Conservation (phyloP, 225 moss, liverwort and hornwort species). For the Antitrichia curtipendula region DNA sequence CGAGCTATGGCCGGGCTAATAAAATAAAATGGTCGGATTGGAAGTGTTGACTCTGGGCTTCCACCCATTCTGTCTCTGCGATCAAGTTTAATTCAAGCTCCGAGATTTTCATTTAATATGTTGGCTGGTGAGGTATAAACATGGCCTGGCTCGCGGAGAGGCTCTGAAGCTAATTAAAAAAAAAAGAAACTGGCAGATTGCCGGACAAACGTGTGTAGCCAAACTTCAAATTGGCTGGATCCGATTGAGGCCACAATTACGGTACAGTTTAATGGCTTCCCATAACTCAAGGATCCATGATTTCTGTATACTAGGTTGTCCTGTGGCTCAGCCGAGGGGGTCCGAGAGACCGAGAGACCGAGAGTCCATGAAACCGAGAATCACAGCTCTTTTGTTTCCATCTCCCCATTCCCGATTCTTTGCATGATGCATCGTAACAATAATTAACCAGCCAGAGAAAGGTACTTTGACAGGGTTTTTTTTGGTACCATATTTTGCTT, state of each 20-base stretch:
- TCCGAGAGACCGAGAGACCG: too few species aligned
- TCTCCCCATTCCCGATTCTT: background rate
- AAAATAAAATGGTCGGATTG: background rate
- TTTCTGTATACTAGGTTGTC: background rate
- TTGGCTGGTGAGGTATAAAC: background rate
- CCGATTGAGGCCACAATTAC: background rate
- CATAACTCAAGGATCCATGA: background rate
- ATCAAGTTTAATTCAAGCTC: background rate
- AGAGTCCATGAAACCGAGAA: background rate
- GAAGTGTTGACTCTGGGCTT: background rate
- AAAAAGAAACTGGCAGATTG: background rate
- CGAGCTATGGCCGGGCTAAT: background rate
- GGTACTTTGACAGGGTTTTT: background rate
- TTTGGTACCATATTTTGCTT: background rate
- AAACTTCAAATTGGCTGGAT: background rate
- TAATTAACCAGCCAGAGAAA: background rate
- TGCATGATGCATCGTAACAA: fast-evolving
- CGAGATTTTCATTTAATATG: background rate
- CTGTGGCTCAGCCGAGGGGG: background rate
- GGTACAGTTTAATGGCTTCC: background rate
- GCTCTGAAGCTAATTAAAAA: background rate
- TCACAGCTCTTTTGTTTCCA: background rate
- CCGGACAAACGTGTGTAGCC: background rate
- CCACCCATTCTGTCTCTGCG: background rate
- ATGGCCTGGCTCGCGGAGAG: too few species aligned